A percentile compares a stretch with the other conserved stretches of the same genome.
Evolutionary conservation across 371 early-diverging fungal genomes (phyloP).

Genomic region (Rhizopus microsporus): DNA sequence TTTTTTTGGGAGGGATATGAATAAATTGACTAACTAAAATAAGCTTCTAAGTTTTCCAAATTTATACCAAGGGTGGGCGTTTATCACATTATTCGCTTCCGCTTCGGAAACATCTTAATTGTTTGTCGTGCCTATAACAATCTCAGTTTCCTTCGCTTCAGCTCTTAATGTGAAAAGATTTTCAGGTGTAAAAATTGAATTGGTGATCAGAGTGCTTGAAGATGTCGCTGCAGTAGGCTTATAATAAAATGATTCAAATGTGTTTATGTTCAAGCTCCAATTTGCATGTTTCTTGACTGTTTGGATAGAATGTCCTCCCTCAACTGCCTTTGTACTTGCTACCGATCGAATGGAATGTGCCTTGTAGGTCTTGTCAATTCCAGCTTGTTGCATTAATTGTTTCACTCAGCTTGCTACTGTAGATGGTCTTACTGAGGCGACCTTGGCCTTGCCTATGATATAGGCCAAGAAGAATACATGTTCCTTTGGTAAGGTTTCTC

Average conservation of each 20-base stretch:
- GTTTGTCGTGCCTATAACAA: constrained; percentile 1
- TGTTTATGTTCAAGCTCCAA: background rate
- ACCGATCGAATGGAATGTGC: constrained; percentile 10
- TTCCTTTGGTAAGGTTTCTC: background rate
- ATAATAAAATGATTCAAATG: constrained; percentile 6
- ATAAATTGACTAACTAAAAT: no score
- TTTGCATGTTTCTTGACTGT: constrained; percentile 12
- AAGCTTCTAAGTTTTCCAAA: no score
- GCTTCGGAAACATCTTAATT: constrained; percentile 8
- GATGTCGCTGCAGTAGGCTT: background rate
- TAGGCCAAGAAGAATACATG: constrained; percentile 3
- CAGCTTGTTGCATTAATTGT: background rate
- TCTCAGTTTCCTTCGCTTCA: constrained; percentile 7
- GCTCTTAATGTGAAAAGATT: background rate
- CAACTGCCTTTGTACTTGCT: constrained; percentile 5
- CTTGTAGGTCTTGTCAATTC: background rate
- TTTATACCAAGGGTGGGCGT: constrained; percentile 11
- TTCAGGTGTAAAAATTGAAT: constrained; percentile 12
- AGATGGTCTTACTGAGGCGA: background rate
- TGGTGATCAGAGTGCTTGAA: background rate
- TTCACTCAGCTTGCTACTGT: constrained; percentile 1
- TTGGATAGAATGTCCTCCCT: constrained; percentile 2
- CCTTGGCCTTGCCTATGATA: background rate
- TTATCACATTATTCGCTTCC: constrained; percentile 9
- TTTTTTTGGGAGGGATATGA: constrained; percentile 4